Evolutionary conservation across 441 rosid genomes (phyloP).

Genomic region (Corymbia citriodora): DNA sequence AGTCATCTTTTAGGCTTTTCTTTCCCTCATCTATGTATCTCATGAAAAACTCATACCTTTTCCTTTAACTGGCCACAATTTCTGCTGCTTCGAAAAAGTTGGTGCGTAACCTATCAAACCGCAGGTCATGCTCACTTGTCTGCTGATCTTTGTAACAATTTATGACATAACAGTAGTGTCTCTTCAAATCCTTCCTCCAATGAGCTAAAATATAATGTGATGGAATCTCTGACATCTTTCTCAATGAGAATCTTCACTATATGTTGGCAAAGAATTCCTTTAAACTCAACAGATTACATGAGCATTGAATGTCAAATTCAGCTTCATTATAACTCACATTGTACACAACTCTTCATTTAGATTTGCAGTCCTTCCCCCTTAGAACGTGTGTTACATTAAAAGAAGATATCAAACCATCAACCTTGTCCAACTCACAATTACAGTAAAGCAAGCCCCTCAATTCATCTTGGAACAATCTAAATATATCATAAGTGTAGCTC

Average conservation of each 20-base stretch:
- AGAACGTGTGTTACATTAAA: neutral
- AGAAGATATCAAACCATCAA: neutral
- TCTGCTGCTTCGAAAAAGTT: neutral
- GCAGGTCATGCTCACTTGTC: neutral
- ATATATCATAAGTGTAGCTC: neutral
- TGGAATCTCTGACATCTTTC: constrained; percentile 7
- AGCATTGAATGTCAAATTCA: constrained; percentile 2
- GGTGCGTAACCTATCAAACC: neutral
- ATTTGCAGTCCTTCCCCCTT: neutral
- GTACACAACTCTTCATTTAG: neutral
- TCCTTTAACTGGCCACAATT: neutral
- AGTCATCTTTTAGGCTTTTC: neutral
- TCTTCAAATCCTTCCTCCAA: constrained; percentile 1
- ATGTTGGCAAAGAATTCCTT: neutral
- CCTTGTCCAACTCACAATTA: neutral
- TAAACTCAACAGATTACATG: constrained; percentile 1
- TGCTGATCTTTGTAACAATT: neutral
- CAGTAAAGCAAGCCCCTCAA: neutral
- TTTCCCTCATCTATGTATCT: neutral
- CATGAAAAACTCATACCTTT: neutral
- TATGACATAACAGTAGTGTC: neutral
- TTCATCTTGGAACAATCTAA: constrained; percentile 2
- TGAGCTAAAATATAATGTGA: neutral
- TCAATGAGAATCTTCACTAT: neutral
- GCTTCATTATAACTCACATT: neutral